Percentiles rank a stretch among this genome's conserved stretches.
Evolutionary conservation across 495 filamentous ascomycete species (phyloP).

Genomic region (Paragyromitra xinjiangensis): DNA sequence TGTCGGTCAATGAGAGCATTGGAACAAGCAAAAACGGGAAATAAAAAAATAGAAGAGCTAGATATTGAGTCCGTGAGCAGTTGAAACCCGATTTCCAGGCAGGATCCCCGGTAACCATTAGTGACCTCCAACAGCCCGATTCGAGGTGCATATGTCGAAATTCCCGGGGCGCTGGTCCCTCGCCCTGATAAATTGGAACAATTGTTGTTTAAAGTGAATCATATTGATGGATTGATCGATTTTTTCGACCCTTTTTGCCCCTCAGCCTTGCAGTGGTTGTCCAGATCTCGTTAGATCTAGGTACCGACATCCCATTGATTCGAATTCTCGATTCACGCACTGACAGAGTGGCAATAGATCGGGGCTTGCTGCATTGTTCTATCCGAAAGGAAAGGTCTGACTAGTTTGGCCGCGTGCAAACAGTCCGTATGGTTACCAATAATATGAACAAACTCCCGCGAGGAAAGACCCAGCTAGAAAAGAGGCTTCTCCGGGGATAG

Average conservation of each 20-base stretch:
- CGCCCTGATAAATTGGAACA: conserved; percentile 29
- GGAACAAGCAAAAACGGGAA: conserved; percentile 48
- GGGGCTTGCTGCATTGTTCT: conserved; percentile 27
- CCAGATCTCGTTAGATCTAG: conserved; percentile 51
- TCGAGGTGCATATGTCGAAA: conserved; percentile 42
- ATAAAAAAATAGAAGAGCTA: conserved; percentile 46
- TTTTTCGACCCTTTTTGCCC: conserved; percentile 13
- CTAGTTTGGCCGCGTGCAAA: conserved; percentile 31
- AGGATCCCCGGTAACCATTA: conserved; percentile 38
- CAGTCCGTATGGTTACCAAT: conserved; percentile 11
- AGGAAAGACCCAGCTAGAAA: not conserved
- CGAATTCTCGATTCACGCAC: conserved; percentile 30
- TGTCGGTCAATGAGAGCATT: conserved; percentile 47
- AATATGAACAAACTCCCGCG: conserved; percentile 12
- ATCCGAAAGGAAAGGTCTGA: conserved; percentile 13
- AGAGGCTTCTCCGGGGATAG: conserved; percentile 19
- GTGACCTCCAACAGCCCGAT: conserved; percentile 31
- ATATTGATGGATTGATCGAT: conserved; percentile 37
- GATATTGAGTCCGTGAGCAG: conserved; percentile 43
- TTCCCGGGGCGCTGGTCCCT: conserved; percentile 42
- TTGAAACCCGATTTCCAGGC: conserved; percentile 36
- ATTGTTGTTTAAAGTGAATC: conserved; percentile 32
- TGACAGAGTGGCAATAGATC: conserved; percentile 30
- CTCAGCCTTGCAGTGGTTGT: conserved; percentile 39
- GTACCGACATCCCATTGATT: conserved; percentile 39